Evolutionary conservation across 345 rosid species (phyloP).

Genomic region (Trapa incisa): DNA sequence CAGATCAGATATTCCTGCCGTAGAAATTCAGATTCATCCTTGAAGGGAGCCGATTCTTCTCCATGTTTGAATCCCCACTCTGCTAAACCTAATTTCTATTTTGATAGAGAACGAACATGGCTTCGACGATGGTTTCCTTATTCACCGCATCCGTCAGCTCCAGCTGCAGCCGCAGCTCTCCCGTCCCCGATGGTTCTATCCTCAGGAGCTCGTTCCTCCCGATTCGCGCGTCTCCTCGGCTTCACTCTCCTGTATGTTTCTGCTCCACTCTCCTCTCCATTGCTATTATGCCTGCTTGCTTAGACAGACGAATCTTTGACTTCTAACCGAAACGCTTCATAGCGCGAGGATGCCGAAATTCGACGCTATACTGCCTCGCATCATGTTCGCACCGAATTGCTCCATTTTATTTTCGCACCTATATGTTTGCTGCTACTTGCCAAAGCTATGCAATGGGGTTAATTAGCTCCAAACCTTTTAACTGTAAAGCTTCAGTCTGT

Average conservation of each 20-base stretch:
- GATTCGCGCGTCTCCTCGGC: neutral
- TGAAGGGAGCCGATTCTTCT: neutral
- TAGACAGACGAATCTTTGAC: neutral
- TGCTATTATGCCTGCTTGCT: neutral
- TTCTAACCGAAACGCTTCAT: neutral
- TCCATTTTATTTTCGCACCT: too few species aligned
- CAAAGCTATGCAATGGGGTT: too few species aligned
- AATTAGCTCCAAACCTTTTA: slow-evolving; percentile 9
- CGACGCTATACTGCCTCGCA: neutral
- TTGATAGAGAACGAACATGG: neutral
- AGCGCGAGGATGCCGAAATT: neutral
- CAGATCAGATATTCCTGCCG: too few species aligned
- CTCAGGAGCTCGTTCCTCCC: slow-evolving; percentile 1
- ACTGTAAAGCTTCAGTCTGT: slow-evolving; percentile 38
- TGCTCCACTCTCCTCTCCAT: neutral
- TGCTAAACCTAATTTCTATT: neutral
- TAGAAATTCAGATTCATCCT: neutral
- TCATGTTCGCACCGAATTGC: neutral
- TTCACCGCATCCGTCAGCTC: slow-evolving; percentile 1
- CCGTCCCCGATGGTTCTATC: neutral
- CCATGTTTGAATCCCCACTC: neutral
- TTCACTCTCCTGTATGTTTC: slow-evolving; percentile 1
- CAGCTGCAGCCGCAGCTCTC: neutral
- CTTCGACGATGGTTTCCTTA: neutral
- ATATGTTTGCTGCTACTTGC: too few species aligned